phyloP scores from a whole-genome alignment of 177 flowering plant species.

The Vitis hybrid region DNA sequence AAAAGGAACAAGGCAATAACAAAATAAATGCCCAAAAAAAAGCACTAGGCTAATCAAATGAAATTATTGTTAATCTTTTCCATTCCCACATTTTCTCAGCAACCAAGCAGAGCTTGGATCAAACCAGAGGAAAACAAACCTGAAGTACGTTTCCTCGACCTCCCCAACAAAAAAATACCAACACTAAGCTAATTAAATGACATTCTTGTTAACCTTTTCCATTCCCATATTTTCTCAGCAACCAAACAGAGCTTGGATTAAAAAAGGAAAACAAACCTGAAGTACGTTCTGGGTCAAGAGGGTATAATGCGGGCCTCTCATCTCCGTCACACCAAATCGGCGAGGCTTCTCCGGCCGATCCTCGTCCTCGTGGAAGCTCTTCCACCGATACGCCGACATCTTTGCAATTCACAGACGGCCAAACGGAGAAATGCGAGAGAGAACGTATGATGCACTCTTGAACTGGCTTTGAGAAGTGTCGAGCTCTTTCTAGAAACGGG shows the following conservation, averaged over 20 bases:
- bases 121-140: not conserved
- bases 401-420: not conserved
- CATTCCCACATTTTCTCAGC: not conserved
- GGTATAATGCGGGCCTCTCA: constrained; percentile 62
- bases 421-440: not conserved
- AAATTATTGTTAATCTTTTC: too few species aligned
- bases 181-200: too few species aligned
- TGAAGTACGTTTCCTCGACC: not conserved
- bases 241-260: not conserved
- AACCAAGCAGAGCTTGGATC: not conserved
- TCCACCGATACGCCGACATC: constrained; percentile 69
- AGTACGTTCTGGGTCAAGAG: constrained; percentile 51
- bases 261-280: constrained; percentile 38
- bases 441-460: not conserved
- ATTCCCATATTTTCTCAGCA: not conserved
- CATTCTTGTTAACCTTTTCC: too few species aligned
- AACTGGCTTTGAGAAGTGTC: constrained; percentile 4
- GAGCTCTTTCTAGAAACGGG: constrained; percentile 17
- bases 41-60: too few species aligned
- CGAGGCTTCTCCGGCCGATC: constrained; percentile 93
- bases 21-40: too few species aligned
- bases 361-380: constrained; percentile 77
- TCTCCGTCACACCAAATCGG: constrained; percentile 74
- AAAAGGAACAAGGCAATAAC: too few species aligned
- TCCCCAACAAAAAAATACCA: too few species aligned